Conservation (phyloP, 305 asterid species). For the Fraxinus sp. region DNA sequence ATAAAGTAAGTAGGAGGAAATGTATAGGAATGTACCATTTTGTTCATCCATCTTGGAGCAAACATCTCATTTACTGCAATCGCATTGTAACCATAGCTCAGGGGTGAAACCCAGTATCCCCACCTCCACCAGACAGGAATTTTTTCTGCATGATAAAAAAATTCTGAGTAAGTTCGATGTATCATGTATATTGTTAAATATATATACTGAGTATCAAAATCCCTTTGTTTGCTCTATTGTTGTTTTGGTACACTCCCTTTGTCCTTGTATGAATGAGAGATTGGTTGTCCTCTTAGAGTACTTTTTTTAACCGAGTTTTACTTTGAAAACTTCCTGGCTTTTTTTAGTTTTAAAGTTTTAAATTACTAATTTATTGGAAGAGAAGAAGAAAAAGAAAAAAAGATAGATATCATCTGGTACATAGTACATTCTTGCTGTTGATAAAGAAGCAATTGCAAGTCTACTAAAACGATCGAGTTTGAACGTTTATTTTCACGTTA, state of each 20-base stretch:
- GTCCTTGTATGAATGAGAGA: not conserved
- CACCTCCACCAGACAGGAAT: conserved; percentile 93
- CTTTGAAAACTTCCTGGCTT: not conserved
- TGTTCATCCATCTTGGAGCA: conserved; percentile 86
- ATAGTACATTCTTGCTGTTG: not conserved
- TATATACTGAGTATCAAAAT: not conserved
- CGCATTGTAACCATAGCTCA: conserved; percentile 72
- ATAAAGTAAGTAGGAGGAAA: not conserved
- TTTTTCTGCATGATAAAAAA: conserved; percentile 36
- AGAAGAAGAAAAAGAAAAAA: not conserved
- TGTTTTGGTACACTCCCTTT: not conserved
- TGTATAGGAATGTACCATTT: conserved; percentile 39
- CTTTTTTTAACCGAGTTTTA: not conserved
- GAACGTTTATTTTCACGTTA: not conserved
- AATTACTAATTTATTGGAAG: not conserved
- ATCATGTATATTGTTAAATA: not conserved
- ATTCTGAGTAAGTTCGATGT: not conserved
- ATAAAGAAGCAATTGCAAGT: not conserved
- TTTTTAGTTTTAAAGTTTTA: not conserved
- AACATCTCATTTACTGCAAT: conserved; percentile 75
- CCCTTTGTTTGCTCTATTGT: not conserved
- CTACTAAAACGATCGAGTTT: not conserved
- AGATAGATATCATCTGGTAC: not conserved
- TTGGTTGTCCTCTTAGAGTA: not conserved
- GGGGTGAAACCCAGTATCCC: conserved; percentile 89